Evolutionary conservation across 192 early-diverging fungal genomes (phyloP), one percentile per base, ranked within the genome.

Genomic region (Allomyces macrogynus): DNA sequence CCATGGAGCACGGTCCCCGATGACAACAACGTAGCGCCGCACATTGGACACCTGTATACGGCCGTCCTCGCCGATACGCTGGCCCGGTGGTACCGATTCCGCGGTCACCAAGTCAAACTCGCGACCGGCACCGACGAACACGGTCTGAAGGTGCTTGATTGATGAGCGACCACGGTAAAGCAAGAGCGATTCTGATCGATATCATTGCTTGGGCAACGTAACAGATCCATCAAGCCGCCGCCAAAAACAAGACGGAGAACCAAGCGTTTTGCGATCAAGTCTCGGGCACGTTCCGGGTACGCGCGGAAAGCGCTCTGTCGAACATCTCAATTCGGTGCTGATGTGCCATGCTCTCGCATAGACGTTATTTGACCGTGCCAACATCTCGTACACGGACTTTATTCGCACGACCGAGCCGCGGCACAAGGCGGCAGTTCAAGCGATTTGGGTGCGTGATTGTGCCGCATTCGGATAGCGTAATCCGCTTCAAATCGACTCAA

Each of bases 11-110:
- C 4, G 20, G 54, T 18, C 23, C 20, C 9, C 60, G 10, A 42
- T 24, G 32, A 11, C 57, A 5, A 22, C 8, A 20, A 60, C 63
- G 67, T 78, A 76, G 87, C 78, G 12, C 92, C 92, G 20, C 95
- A 97, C 73, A 88, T 97, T 70, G 95, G 95, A 12, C 95, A 97
- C 67, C 74, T 97, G 65, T 93, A 92, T 72, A 89, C 92, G 7
- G 76, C 86, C 0, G 89, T 95, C 10, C 71, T 97, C 1, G 84
- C 87, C 0, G 95, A 97, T 68, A 82, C 83, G 8, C 69, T 95
- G 22, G 81, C 81, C 65, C 73, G 92, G 24, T 92, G 81, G 66
- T 80, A 86, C 65, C 79, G 78, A 26, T 65, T 97, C 61, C 85
- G 79, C 42, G 91, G 89, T 18, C 70, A 79, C 24, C 67, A 66